Base-by-base conservation (phyloP, 345 rosid genomes). In the Salix udensis region DNA sequence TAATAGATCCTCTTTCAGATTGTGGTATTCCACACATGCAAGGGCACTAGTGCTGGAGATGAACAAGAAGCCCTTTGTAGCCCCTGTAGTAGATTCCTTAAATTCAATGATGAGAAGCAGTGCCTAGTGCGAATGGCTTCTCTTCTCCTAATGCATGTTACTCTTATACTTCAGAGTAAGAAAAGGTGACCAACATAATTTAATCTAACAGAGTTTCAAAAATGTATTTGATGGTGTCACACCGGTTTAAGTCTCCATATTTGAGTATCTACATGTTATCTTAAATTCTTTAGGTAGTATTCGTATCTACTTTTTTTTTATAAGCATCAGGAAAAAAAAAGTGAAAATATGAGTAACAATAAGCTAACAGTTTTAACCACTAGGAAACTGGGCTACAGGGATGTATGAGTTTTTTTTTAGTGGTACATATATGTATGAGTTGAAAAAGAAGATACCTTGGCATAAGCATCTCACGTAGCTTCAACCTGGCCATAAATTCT, bases 401-500 rank as follows among this genome's bases (percentile, higher is more conserved):
- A 48, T 4, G 50, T 46, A 46, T 3, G 15, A 46, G 18, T 3
- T 14, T 46, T 46, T 40, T 40, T 46, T 46, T 46, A 13, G 50
- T 46, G 50, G 50, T 4, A 2, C 5, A 1, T 13, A 14, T 46
- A 46, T 21, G 64, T 13, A 31, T 28, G 52, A 34, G 61, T 24
- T 70, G 30, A n/a, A 44, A 15, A 68, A 19, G 14, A 62, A 78
- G 26, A 75, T 87, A 95, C 98, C 97, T 91, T 80, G 97, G 98
- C 97, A 95, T 93, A 23, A 93, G 92, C 83, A 95, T 91, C 89
- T 95, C 98, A 46, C 98, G 96, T 48, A 95, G 89, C 89, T 93
- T 95, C 90, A 95, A 82, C 82, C 98, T 91, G 76, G 97, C 97
- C 94, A 95, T 95, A 85, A 93, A 95, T 82, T 93, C 98, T 10